Base-by-base conservation (phyloP, 768 basidiomycete species). In the Mycena maculata region DNA sequence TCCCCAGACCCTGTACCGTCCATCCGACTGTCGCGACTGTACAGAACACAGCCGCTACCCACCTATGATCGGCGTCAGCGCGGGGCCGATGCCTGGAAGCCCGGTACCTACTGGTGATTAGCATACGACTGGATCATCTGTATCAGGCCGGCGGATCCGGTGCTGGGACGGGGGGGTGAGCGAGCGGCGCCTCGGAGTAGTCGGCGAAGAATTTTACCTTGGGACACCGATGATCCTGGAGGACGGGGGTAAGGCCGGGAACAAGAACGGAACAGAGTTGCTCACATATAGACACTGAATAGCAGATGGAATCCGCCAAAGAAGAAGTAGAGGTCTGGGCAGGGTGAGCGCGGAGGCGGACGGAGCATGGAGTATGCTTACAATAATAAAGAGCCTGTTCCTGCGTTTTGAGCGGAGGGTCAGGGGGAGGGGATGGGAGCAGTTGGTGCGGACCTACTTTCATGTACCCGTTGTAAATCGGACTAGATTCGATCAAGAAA, bases 381-480 rank as follows among this genome's bases (percentile, higher is more conserved):
- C 94, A 97, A 81, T 93, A 97, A 83, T 96, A 97, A 76, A 96
- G 80, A 4, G 95, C 88, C 88, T 95, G 94, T 82, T 95, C 94
- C 94, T 95, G 79, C 67, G 68, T 68, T 52, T 55, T 54, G 58
- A 50, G 52, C 61, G 62, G 56, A 73, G 72, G 76, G 71, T 76
- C 52, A 74, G 69, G 60, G 66, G 60, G 66, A 23, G 66, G 38
- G 69, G 49, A 72, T 41, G 41, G 44, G 47, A 28, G 44, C 45
- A 39, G 55, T 72, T 49, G 67, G 60, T 54, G 33, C 57, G 38
- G 60, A 75, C 83, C 76, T 74, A 91, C 96, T 87, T 98, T 97
- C 90, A 95, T 94, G 83, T 95, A 97, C 59, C 94, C 96, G 73
- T 98, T 96, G 83, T 99, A 99, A 76, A 96, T 93, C 18, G 97